Evolutionary conservation across 345 rosid genomes (phyloP).

Genomic region (Excoecaria cochinchinensis): DNA sequence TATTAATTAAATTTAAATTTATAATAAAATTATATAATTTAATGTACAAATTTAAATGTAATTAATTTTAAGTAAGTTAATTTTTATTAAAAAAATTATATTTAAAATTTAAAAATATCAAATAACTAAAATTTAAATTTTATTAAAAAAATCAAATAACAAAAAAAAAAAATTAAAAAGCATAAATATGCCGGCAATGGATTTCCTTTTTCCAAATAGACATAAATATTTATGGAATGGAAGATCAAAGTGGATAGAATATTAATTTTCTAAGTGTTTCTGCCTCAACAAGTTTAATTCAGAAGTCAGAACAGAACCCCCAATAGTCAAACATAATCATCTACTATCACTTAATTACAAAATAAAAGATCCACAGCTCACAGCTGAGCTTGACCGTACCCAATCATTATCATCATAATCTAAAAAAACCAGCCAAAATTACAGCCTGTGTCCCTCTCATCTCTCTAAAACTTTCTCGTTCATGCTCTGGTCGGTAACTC

Average conservation of each 20-base stretch:
- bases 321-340: neutral
- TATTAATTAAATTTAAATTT: too few species aligned
- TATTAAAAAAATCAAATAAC: too few species aligned
- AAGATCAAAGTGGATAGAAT: neutral
- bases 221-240: neutral
- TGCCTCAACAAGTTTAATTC: neutral
- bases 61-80: too few species aligned
- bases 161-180: too few species aligned
- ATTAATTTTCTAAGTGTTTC: neutral
- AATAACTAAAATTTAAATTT: too few species aligned
- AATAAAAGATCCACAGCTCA: neutral
- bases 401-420: neutral
- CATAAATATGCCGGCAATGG: too few species aligned
- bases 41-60: too few species aligned
- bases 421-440: conserved; percentile 44
- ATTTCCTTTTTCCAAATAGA: too few species aligned
- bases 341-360: neutral
- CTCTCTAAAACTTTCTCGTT: neutral
- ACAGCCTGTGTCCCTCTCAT: conserved; percentile 58
- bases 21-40: too few species aligned
- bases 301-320: too few species aligned
- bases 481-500: neutral
- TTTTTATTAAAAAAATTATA: too few species aligned
- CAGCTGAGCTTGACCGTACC: conserved; percentile 5
- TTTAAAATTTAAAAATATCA: too few species aligned